Evolutionary conservation across 2,329 filamentous ascomycete genomes (phyloP), one percentile per base, ranked within the genome.

Genomic region (Fusarium sublunatum): DNA sequence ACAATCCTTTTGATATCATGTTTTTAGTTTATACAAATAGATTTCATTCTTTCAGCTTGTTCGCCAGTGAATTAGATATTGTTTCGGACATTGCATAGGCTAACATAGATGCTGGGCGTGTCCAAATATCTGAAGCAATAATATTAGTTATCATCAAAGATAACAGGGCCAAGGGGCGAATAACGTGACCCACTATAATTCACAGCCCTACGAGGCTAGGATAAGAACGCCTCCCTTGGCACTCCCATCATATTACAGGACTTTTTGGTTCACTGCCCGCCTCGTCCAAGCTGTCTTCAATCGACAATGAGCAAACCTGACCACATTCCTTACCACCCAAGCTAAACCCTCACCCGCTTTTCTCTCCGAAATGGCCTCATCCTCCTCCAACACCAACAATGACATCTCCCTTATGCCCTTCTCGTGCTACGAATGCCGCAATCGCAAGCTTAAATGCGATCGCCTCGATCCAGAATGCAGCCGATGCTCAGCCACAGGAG

Each of bases 401-500:
- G 54, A 47, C 7, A 45, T 24, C 24, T 28, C 41, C 5, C 42
- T 42, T n/a, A 68, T 68, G 61, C 58, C 59, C 2, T 69, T 72
- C 13, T 71, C 70, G 1, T 74, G 73, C 46, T 65, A 55, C 12
- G 58, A 67, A 9, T 75, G 73, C 38, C 67, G 72, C 4, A 47
- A 32, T 15, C 65, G 70, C 29, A 75, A 75, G 46, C 51, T 73
- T 12, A 72, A 68, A 45, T 75, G 72, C 55, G 72, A 75, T 38
- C 70, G 71, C n/a, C 35, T 53, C 1, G 61, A 45, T 29, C 70
- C 71, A 3, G 53, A 29, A 5, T 75, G 73, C 19, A 50, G 57
- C 7, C 70, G 72, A 1, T 75, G 73, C 49, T 40, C 50, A 8
- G 61, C 59, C 24, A 54, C 67, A 1, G 53, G 59, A 2, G 43